Conservation (phyloP, 805 yeast species). For the Limtongia smithiae region DNA sequence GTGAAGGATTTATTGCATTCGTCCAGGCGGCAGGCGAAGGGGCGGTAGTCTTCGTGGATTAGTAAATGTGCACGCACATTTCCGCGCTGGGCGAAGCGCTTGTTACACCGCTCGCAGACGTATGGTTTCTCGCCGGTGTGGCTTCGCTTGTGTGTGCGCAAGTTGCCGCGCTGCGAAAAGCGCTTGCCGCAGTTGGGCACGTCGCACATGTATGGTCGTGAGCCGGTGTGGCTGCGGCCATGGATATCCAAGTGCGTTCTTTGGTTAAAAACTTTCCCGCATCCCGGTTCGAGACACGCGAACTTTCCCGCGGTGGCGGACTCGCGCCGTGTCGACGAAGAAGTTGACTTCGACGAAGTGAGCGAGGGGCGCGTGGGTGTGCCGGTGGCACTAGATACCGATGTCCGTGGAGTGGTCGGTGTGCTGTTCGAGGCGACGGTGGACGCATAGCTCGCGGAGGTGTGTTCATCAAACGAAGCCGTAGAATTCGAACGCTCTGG, state of each 20-base stretch:
- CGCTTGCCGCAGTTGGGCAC: slow-evolving; percentile 63
- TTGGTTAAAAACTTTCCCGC: slow-evolving; percentile 78
- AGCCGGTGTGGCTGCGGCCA: slow-evolving; percentile 80
- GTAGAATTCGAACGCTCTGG: too few relatives aligned
- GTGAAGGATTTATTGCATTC: slow-evolving; percentile 41
- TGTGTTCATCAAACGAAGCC: too few relatives aligned
- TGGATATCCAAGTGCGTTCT: slow-evolving; percentile 91
- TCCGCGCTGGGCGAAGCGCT: slow-evolving; percentile 84
- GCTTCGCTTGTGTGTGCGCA: slow-evolving; percentile 76
- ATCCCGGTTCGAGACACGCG: slow-evolving; percentile 44
- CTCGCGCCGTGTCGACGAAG: too few relatives aligned
- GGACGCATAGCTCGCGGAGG: too few relatives aligned
- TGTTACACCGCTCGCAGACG: slow-evolving; percentile 69
- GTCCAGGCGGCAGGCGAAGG: slow-evolving; percentile 25
- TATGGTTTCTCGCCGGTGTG: slow-evolving; percentile 95
- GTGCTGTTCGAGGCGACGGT: too few relatives aligned
- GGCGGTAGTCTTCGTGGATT: slow-evolving; percentile 36
- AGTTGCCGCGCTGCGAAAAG: slow-evolving; percentile 87
- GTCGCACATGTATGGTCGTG: slow-evolving; percentile 75
- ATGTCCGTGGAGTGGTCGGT: too few relatives aligned
- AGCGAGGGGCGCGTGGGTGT: too few relatives aligned
- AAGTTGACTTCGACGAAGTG: too few relatives aligned
- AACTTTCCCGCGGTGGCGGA: slow-evolving; percentile 40
- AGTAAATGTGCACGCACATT: slow-evolving; percentile 82
- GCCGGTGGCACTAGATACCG: too few relatives aligned